These are phyloP conservation scores for Entonaema liquescens DNA, from an alignment of 495 filamentous ascomycete genomes.

Conservation along the genomic window DNA sequence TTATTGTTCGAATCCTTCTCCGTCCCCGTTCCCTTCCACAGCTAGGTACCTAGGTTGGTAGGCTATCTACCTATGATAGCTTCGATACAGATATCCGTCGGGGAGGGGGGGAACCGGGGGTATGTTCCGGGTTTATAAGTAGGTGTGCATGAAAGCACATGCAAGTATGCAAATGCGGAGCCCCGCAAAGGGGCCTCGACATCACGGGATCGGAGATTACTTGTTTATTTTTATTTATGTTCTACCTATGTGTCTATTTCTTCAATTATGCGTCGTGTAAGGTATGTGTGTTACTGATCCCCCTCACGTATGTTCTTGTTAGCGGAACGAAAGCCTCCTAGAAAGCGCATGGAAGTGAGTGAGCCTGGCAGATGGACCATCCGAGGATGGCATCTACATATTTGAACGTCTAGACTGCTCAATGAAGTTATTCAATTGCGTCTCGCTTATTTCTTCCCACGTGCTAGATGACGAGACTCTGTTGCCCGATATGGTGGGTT, in stretches of 20 bases:
- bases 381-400: neutral
- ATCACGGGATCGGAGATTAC: slow-evolving; percentile 7
- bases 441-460: slow-evolving; percentile 34
- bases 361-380: neutral
- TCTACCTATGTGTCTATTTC: neutral
- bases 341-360: neutral
- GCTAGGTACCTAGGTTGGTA: slow-evolving; percentile 24
- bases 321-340: slow-evolving; percentile 14
- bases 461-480: slow-evolving; percentile 16
- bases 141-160: slow-evolving; percentile 3
- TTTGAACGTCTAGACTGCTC: neutral
- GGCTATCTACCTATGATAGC: neutral
- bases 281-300: neutral
- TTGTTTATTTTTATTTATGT: neutral
- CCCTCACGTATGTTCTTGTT: neutral
- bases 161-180: slow-evolving; percentile 20
- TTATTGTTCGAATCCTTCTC: neutral
- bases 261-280: neutral
- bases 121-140: neutral
- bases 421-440: slow-evolving; percentile 28
- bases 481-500: slow-evolving; percentile 3
- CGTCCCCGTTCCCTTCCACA: slow-evolving; percentile 6
- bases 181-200: slow-evolving; percentile 24
- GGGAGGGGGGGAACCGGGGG: slow-evolving; percentile 13
- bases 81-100: neutral